phyloP scores from a whole-genome alignment of 1,284 basidiomycete species.

The Cutaneotrichosporon sp. region DNA sequence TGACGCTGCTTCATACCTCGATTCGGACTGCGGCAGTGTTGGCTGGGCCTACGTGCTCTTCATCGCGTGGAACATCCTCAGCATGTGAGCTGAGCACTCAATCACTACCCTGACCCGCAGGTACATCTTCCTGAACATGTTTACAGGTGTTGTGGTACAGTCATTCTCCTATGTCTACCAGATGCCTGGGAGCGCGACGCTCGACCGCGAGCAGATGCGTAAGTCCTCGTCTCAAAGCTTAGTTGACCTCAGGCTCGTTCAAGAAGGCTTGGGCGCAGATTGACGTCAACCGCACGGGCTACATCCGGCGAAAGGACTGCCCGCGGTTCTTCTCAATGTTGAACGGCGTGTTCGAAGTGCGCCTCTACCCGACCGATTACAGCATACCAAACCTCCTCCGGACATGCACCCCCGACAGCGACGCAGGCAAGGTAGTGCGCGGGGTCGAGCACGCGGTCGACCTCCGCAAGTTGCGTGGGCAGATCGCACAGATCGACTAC shows the following conservation, averaged over 20 bases:
- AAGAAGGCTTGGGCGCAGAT: constrained; percentile 91
- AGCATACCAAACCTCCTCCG: constrained; percentile 58
- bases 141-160: constrained; percentile 92
- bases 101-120: constrained; percentile 38
- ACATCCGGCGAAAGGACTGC: constrained; percentile 66
- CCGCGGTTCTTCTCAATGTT: constrained; percentile 66
- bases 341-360: constrained; percentile 67
- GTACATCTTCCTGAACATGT: constrained; percentile 95
- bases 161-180: constrained; percentile 97
- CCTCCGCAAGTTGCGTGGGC: constrained; percentile 57
- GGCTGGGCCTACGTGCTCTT: constrained; percentile 83
- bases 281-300: constrained; percentile 72
- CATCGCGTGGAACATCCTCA: constrained; percentile 93
- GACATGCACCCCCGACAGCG: constrained; percentile 25
- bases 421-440: constrained; percentile 14
- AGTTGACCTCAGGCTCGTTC: constrained; percentile 53
- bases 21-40: constrained; percentile 84
- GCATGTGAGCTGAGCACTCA: constrained; percentile 62
- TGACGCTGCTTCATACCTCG: constrained; percentile 54
- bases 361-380: constrained; percentile 69
- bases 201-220: constrained; percentile 85
- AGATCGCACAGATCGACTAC: constrained; percentile 64
- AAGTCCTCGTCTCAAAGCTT: constrained; percentile 12
- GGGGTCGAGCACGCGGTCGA: constrained; percentile 57
- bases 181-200: constrained; percentile 67